These are phyloP conservation scores for Lentinula sp. DNA, from an alignment of 768 basidiomycete species.

Conservation along the genomic window DNA sequence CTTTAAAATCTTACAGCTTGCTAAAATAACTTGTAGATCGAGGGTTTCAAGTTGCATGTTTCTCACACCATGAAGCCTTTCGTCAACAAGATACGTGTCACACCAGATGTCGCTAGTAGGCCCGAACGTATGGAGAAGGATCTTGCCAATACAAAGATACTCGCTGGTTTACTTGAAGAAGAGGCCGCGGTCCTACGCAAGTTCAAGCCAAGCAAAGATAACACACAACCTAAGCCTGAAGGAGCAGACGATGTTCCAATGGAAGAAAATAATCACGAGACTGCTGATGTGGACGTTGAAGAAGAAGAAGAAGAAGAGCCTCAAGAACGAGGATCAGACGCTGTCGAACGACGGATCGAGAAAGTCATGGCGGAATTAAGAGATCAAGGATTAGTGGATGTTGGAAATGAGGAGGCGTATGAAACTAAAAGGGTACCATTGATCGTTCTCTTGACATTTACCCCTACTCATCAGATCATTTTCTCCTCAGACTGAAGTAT, in stretches of 20 bases:
- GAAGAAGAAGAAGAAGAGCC: slow-evolving; percentile 47
- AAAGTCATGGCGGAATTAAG: slow-evolving; percentile 67
- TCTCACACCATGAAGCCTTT: slow-evolving; percentile 76
- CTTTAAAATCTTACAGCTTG: neutral
- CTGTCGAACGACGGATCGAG: slow-evolving; percentile 79
- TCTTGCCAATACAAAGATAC: slow-evolving; percentile 63
- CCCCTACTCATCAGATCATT: slow-evolving; percentile 15
- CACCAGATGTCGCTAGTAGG: slow-evolving; percentile 77
- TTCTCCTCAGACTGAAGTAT: slow-evolving; percentile 55
- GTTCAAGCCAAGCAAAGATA: slow-evolving; percentile 20
- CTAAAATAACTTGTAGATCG: slow-evolving; percentile 50
- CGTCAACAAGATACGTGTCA: slow-evolving; percentile 68
- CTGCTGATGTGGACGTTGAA: slow-evolving; percentile 18
- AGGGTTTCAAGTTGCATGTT: slow-evolving; percentile 91
- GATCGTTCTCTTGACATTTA: slow-evolving; percentile 7
- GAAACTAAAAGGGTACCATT: slow-evolving; percentile 64
- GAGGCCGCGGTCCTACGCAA: slow-evolving; percentile 53
- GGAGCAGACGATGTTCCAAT: slow-evolving; percentile 21
- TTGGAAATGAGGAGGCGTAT: slow-evolving; percentile 58
- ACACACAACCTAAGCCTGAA: slow-evolving; percentile 18
- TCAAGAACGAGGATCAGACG: slow-evolving; percentile 61
- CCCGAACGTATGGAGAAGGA: slow-evolving; percentile 81
- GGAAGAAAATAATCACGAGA: slow-evolving; percentile 16
- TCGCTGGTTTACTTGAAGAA: slow-evolving; percentile 72
- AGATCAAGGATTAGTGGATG: slow-evolving; percentile 55